A percentile compares a stretch with the other conserved stretches of the same genome.
phyloP scores from a whole-genome alignment of 179 eudicot species.

The Vitellaria paradoxa region DNA sequence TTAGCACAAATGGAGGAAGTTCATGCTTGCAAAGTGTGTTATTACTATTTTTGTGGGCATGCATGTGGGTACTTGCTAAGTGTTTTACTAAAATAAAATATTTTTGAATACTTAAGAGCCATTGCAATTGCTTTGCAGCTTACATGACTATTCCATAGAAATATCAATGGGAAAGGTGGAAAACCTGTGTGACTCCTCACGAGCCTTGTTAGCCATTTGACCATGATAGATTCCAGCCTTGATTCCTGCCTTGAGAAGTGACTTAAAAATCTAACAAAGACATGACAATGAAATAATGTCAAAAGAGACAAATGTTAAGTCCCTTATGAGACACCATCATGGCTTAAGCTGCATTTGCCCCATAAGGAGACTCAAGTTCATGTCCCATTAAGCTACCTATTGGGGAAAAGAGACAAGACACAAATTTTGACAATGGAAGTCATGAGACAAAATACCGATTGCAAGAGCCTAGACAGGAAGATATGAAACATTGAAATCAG shows the following conservation, averaged over 20 bases:
- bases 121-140: neutral
- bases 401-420: too few relatives aligned
- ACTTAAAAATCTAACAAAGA: constrained; percentile 44
- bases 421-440: too few relatives aligned
- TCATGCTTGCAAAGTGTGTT: neutral
- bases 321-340: too few relatives aligned
- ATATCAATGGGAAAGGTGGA: neutral
- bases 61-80: neutral
- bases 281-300: constrained; percentile 5
- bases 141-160: constrained; percentile 1
- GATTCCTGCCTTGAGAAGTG: constrained; percentile 56
- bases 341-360: too few relatives aligned
- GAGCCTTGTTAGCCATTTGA: constrained; percentile 62
- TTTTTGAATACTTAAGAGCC: neutral
- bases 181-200: constrained; percentile 77
- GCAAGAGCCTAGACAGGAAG: neutral
- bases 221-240: constrained; percentile 86
- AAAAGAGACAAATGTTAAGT: neutral
- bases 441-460: neutral
- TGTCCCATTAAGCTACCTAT: too few relatives aligned
- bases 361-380: too few relatives aligned
- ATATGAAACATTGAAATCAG: neutral
- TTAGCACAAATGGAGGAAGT: neutral
- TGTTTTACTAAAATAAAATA: neutral
- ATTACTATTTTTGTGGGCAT: neutral